A percentile compares a stretch with the other conserved stretches of the same genome.
Evolutionary conservation across 2,329 filamentous ascomycete genomes (phyloP).

Genomic region (Aureobasidium sp.): DNA sequence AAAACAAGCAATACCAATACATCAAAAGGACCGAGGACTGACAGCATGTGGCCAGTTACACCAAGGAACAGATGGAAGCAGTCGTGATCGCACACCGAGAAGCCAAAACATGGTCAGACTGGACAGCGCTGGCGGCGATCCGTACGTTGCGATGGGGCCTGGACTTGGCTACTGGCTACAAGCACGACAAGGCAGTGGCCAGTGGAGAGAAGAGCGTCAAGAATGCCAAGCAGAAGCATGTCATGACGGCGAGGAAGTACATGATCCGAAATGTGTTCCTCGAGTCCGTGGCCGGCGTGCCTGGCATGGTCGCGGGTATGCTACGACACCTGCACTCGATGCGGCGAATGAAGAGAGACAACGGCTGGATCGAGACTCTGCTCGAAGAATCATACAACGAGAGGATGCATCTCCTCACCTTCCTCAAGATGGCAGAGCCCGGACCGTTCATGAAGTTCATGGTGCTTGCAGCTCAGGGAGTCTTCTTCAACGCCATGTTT

Average conservation of each 20-base stretch:
- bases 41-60: conserved; percentile 47
- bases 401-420: conserved; percentile 65
- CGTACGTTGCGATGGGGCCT: conserved; percentile 70
- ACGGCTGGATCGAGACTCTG: conserved; percentile 67
- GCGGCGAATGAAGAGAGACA: conserved; percentile 80
- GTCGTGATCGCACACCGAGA: conserved; percentile 72
- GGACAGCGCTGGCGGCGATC: conserved; percentile 69
- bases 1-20: neutral
- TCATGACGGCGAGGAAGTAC: conserved; percentile 81
- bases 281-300: conserved; percentile 89
- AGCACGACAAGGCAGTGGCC: conserved; percentile 54
- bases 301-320: conserved; percentile 96
- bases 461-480: conserved; percentile 86
- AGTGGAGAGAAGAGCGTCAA: conserved; percentile 30
- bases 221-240: conserved; percentile 55
- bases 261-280: conserved; percentile 85
- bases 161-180: conserved; percentile 74
- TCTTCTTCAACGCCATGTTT: conserved; percentile 96
- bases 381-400: conserved; percentile 34
- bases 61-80: conserved; percentile 67
- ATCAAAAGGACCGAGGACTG: neutral
- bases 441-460: conserved; percentile 87
- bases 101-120: conserved; percentile 67
- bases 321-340: conserved; percentile 80
- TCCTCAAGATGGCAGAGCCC: conserved; percentile 79